Conservation (phyloP, 805 yeast species). For the Barnettozyma californica region DNA sequence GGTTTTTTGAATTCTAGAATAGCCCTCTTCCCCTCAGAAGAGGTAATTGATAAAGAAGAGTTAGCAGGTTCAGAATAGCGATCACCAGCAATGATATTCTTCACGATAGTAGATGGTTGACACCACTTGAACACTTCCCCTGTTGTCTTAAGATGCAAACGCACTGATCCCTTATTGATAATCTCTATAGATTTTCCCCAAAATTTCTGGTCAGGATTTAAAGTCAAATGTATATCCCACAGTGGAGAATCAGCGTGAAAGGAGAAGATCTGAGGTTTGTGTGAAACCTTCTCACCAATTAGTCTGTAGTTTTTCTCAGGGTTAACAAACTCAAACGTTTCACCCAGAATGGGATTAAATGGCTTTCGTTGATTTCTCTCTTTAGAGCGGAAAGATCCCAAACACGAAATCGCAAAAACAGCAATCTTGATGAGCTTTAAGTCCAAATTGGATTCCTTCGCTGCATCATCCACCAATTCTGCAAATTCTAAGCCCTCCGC, state of each 20-base stretch:
- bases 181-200: slow-evolving; percentile 95
- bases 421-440: slow-evolving; percentile 67
- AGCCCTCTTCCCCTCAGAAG: slow-evolving; percentile 66
- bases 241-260: slow-evolving; percentile 62
- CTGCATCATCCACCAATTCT: slow-evolving; percentile 57
- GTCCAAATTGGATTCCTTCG: slow-evolving; percentile 36
- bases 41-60: slow-evolving; percentile 57
- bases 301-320: slow-evolving; percentile 75
- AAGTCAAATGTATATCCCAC: slow-evolving; percentile 67
- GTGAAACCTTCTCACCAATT: slow-evolving; percentile 80
- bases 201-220: slow-evolving; percentile 77
- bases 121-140: slow-evolving; percentile 74
- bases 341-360: slow-evolving; percentile 91
- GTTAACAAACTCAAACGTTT: slow-evolving; percentile 83
- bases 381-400: slow-evolving; percentile 68
- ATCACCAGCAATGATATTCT: slow-evolving; percentile 92
- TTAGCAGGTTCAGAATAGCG: slow-evolving; percentile 79
- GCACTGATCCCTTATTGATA: slow-evolving; percentile 64
- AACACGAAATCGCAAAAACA: slow-evolving; percentile 71
- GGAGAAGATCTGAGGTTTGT: slow-evolving; percentile 84
- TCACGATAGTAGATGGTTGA: slow-evolving; percentile 76
- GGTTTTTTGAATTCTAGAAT: slow-evolving; percentile 59
- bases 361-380: slow-evolving; percentile 82
- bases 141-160: slow-evolving; percentile 47
- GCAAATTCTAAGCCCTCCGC: slow-evolving; percentile 80